phyloP scores from a whole-genome alignment of 2,329 filamentous ascomycete genomes.

The Penicillium sp. region DNA sequence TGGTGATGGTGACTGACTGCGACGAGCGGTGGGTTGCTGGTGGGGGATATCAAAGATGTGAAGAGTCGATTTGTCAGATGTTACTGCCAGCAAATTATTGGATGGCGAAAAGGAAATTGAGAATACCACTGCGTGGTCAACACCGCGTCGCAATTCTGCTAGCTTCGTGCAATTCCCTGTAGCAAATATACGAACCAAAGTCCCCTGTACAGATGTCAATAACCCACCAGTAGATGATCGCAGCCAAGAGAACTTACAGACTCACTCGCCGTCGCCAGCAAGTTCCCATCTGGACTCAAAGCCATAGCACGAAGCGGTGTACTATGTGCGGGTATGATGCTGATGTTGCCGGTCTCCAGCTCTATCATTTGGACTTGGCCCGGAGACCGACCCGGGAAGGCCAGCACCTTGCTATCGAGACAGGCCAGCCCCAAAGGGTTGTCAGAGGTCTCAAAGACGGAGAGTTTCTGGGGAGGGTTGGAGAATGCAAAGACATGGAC shows the following conservation, averaged over 20 bases:
- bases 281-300: slow-evolving; percentile 74
- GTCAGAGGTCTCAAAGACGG: slow-evolving; percentile 79
- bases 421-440: slow-evolving; percentile 81
- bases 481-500: slow-evolving; percentile 79
- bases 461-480: slow-evolving; percentile 67
- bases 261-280: slow-evolving; percentile 88
- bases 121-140: slow-evolving; percentile 84
- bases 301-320: slow-evolving; percentile 75
- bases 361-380: slow-evolving; percentile 91
- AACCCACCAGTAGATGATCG: slow-evolving; percentile 6
- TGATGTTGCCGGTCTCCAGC: slow-evolving; percentile 74
- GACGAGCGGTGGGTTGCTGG: slow-evolving; percentile 34
- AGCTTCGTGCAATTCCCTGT: slow-evolving; percentile 77
- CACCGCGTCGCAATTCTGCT: slow-evolving; percentile 81
- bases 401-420: slow-evolving; percentile 69
- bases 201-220: slow-evolving; percentile 59
- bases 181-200: slow-evolving; percentile 80
- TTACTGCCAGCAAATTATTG: slow-evolving; percentile 78
- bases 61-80: slow-evolving; percentile 93
- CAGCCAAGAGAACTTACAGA: slow-evolving; percentile 49
- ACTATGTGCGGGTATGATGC: slow-evolving; percentile 88
- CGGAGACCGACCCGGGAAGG: slow-evolving; percentile 80
- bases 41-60: slow-evolving; percentile 85
- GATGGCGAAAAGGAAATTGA: slow-evolving; percentile 84
- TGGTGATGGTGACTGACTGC: slow-evolving; percentile 37